phyloP scores from a whole-genome alignment of 176 grass and related monocot species.

The Eleusine indica region DNA sequence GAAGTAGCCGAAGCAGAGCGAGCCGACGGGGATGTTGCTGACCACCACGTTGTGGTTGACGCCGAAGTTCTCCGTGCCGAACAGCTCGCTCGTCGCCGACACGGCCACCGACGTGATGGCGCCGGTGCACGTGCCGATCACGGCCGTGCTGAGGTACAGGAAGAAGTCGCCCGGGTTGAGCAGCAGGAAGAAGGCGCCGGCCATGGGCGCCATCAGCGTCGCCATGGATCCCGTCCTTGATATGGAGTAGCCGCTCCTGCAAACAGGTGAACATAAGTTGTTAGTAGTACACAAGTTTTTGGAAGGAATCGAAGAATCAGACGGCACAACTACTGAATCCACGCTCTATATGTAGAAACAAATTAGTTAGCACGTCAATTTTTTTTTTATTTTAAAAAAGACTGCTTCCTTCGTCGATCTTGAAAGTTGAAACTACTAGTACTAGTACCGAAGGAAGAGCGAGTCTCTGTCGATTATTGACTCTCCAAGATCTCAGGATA shows the following conservation, averaged over 20 bases:
- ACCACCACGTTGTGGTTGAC: slow-evolving; percentile 97
- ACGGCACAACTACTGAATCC: neutral
- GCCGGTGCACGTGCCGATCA: slow-evolving; percentile 88
- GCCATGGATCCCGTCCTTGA: slow-evolving; percentile 89
- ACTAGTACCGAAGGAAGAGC: too few species aligned
- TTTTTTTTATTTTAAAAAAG: slow-evolving; percentile 12
- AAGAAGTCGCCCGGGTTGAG: slow-evolving; percentile 51
- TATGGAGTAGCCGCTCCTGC: slow-evolving; percentile 62
- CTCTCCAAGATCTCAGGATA: slow-evolving; percentile 33
- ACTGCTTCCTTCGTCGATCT: slow-evolving; percentile 7
- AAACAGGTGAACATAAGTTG: neutral
- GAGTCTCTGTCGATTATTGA: neutral
- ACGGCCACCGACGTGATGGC: slow-evolving; percentile 88
- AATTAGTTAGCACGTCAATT: slow-evolving; percentile 28
- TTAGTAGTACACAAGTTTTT: neutral
- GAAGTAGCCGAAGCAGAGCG: slow-evolving; percentile 92
- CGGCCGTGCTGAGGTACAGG: slow-evolving; percentile 73
- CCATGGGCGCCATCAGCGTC: slow-evolving; percentile 81
- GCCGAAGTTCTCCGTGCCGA: slow-evolving; percentile 86
- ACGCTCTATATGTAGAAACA: neutral
- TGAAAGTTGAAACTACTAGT: slow-evolving; percentile 14
- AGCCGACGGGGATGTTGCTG: slow-evolving; percentile 82
- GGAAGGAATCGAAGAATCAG: too few species aligned
- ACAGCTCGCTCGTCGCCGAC: slow-evolving; percentile 86
- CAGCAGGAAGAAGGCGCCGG: slow-evolving; percentile 84